Evolutionary conservation across 2,329 filamentous ascomycete genomes (phyloP).

Genomic region (Arthrobotrys pseudoclavata): DNA sequence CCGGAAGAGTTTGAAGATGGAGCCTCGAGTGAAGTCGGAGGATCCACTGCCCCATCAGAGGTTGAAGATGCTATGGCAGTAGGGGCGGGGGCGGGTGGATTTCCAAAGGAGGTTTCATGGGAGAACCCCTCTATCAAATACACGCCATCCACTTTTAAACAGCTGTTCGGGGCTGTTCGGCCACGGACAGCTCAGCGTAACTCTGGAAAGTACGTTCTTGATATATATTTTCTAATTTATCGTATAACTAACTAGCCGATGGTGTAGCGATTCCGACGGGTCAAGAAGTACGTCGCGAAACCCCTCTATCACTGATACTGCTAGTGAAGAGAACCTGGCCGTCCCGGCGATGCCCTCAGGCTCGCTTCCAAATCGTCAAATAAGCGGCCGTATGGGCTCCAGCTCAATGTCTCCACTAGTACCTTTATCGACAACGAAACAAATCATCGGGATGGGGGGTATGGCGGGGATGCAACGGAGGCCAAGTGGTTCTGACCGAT

Average conservation of each 20-base stretch:
- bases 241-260: constrained; percentile 29
- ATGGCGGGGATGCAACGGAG: constrained; percentile 17
- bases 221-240: background rate
- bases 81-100: constrained; percentile 49
- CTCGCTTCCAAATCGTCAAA: constrained; percentile 45
- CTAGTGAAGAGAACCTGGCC: constrained; percentile 53
- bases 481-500: constrained; percentile 42
- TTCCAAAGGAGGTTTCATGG: constrained; percentile 57
- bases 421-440: constrained; percentile 29
- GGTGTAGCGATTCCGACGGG: constrained; percentile 45
- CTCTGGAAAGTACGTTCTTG: constrained; percentile 46
- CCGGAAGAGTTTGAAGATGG: constrained; percentile 53
- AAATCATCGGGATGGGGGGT: constrained; percentile 3
- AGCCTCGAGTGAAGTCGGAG: constrained; percentile 51
- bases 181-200: constrained; percentile 33
- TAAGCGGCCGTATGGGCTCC: constrained; percentile 16
- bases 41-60: constrained; percentile 47
- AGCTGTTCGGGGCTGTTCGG: constrained; percentile 29
- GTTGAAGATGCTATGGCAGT: constrained; percentile 52
- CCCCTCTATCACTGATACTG: constrained; percentile 52
- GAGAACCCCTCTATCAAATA: constrained; percentile 59
- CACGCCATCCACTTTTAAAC: constrained; percentile 47
- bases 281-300: constrained; percentile 58
- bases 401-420: constrained; percentile 32
- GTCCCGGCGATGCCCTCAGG: constrained; percentile 45